A percentile compares a stretch with the other conserved stretches of the same genome.
These are phyloP conservation scores for Russula vinacea DNA, from an alignment of 768 basidiomycete species.

Conservation along the genomic window DNA sequence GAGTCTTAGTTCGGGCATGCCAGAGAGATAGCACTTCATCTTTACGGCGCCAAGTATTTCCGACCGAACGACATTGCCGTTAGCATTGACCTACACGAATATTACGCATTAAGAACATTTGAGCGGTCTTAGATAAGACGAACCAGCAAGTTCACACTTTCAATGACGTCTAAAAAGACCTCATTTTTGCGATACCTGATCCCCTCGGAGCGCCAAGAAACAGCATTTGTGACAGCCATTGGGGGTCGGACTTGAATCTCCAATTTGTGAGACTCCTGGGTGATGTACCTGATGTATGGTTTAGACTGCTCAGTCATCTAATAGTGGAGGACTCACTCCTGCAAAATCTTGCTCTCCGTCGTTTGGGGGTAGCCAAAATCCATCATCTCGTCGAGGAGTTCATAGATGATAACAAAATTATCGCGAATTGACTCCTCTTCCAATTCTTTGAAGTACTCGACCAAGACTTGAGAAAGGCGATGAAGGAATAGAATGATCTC, in stretches of 20 bases:
- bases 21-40: constrained; percentile 99
- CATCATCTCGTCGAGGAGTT: constrained; percentile 99
- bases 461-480: constrained; percentile 84
- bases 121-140: constrained; percentile 32
- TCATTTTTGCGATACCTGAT: constrained; percentile 98
- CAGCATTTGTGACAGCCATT: constrained; percentile 96
- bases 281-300: constrained; percentile 73
- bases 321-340: constrained; percentile 56
- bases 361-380: constrained; percentile 99
- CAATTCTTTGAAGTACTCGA: constrained; percentile 99
- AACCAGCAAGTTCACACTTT: constrained; percentile 93
- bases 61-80: constrained; percentile 93
- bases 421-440: constrained; percentile 99
- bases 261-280: constrained; percentile 96
- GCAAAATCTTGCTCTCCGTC: constrained; percentile 97
- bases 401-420: constrained; percentile 99
- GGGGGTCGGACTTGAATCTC: constrained; percentile 84
- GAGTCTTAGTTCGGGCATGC: constrained; percentile 97
- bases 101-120: background rate
- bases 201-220: constrained; percentile 97
- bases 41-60: constrained; percentile 98
- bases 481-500: constrained; percentile 97
- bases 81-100: constrained; percentile 78
- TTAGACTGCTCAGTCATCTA: background rate
- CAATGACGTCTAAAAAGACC: constrained; percentile 97